Percentiles rank a stretch among this genome's conserved stretches.
Evolutionary conservation across 305 asterid genomes (phyloP).

Genomic region (Solanum aculeatissimum): DNA sequence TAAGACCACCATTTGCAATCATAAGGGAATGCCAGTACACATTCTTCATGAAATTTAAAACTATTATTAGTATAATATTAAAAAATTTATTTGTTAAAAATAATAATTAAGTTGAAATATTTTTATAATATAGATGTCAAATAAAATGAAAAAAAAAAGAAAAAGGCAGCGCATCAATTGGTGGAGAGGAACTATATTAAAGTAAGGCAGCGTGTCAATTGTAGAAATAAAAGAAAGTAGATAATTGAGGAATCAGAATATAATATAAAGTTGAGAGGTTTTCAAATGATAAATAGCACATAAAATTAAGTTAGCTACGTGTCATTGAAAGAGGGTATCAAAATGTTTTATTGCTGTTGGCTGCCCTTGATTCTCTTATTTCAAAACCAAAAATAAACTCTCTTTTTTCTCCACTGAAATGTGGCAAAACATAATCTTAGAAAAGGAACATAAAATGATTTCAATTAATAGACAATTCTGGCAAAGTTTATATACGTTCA

Average conservation of each 20-base stretch:
- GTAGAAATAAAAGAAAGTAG: background rate
- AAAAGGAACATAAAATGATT: too few relatives aligned
- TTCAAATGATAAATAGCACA: background rate
- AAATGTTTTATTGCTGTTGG: background rate
- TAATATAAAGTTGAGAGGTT: background rate
- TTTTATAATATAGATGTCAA: too few relatives aligned
- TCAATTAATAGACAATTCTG: background rate
- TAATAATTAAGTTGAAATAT: too few relatives aligned
- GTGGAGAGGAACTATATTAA: background rate
- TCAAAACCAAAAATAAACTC: background rate
- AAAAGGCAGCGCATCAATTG: background rate
- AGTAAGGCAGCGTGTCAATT: background rate
- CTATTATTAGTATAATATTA: too few relatives aligned
- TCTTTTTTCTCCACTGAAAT: background rate
- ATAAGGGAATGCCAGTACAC: background rate
- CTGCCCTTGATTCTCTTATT: background rate
- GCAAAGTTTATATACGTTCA: background rate
- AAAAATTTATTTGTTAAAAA: too few relatives aligned
- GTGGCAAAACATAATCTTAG: background rate
- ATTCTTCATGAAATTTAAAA: background rate
- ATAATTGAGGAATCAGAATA: background rate
- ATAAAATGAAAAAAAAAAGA: background rate
- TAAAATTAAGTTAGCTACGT: background rate
- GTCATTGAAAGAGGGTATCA: background rate
- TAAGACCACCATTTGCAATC: background rate